Conservation (phyloP, 768 basidiomycete species). For the Tylopilus plumbeoviolaceoides region DNA sequence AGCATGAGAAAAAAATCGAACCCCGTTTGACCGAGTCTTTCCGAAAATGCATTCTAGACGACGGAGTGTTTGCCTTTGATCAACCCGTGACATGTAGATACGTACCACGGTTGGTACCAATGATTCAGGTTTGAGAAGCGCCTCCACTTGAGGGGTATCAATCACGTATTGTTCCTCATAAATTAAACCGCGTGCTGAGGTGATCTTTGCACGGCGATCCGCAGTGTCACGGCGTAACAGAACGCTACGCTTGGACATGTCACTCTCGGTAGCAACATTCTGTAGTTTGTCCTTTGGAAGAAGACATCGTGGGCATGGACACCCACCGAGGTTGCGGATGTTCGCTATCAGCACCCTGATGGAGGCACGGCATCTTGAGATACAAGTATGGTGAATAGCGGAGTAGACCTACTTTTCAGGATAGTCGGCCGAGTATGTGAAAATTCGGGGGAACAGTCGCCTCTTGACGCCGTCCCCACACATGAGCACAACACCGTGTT, state of each 20-base stretch:
- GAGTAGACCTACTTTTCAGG: neutral
- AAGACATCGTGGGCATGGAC: neutral
- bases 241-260: neutral
- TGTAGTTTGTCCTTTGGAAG: neutral
- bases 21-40: neutral
- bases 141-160: neutral
- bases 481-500: neutral
- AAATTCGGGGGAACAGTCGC: neutral
- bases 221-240: neutral
- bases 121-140: neutral
- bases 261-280: neutral
- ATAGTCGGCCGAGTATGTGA: neutral
- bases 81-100: neutral
- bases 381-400: too few species aligned
- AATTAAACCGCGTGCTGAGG: neutral
- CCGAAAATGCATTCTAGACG: neutral
- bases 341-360: neutral
- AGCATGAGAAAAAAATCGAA: neutral
- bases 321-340: neutral
- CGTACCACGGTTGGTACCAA: neutral
- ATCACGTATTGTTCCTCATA: neutral
- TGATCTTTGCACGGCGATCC: neutral
- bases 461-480: neutral
- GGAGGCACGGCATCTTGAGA: too few species aligned
- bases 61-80: neutral